Evolutionary conservation across 116 monocot species (phyloP), one percentile per base, ranked within the genome.

Genomic region (Papilionanthe hybrid): DNA sequence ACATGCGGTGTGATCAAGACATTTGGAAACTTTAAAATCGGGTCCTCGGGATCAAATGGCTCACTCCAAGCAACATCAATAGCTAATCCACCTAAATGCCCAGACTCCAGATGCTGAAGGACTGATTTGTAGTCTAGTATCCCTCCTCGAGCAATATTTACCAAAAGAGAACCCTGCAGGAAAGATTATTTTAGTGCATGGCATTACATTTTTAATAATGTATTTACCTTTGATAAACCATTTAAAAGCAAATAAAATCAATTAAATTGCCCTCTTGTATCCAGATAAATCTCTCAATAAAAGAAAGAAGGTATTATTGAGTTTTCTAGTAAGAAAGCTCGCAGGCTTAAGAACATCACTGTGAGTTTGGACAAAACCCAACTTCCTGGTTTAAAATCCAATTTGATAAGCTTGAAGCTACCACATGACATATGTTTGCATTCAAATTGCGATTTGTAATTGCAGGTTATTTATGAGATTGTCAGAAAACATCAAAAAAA

Each of bases 31-130:
- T 89, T 90, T 30, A 96, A 81, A 82, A 96, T 89, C 25, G 90
- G 96, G 80, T 96, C 94, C 6, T 94, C 81, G 9, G 92, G 92
- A 88, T 96, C 92, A 84, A 94, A 92, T 60, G 96, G 94, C 77
- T 96, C 96, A 13, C 76, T 81, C 96, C 96, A 96, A 78, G 96
- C 94, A 77, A 96, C 96, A 80, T 94, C 96, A 56, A 94, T 89
- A 68, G 83, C 96, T 83, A 94, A 83, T 29, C 96, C 96, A 76
- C 94, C 94, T 30, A 96, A 84, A 55, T 94, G 92, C 75, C 92
- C 94, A 22, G 89, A 92, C 77, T 92, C 72, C 42, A 96, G 92
- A 78, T 84, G 69, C 71, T 88, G 65, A 75, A 75, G 32, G 22
- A 96, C 86, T 42, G 96, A 58, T 30, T 86, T 79, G 77, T 96